Conservation (phyloP, 257 asterid species). For the Ehretia macrophylla region DNA sequence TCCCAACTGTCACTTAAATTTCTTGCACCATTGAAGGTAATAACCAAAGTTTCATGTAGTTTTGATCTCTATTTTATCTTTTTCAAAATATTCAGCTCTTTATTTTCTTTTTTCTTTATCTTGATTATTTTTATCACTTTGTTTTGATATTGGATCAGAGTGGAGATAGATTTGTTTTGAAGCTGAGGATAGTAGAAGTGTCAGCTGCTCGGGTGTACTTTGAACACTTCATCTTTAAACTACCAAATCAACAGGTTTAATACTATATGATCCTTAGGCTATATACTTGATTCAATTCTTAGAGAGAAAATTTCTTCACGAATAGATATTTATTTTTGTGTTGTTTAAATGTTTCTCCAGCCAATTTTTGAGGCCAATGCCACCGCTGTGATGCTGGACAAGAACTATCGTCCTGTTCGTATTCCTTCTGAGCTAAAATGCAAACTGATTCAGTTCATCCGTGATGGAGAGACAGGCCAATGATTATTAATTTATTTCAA, state of each 20-base stretch:
- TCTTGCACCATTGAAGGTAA: constrained; percentile 76
- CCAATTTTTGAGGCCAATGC: constrained; percentile 2
- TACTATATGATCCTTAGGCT: too few species aligned
- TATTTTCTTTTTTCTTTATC: too few species aligned
- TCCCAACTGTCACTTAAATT: constrained; percentile 76
- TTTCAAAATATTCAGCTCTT: too few species aligned
- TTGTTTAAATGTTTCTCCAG: not conserved
- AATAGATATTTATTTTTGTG: too few species aligned
- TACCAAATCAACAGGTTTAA: constrained; percentile 65
- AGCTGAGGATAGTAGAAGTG: constrained; percentile 52
- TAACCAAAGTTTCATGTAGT: too few species aligned
- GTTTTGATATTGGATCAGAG: too few species aligned
- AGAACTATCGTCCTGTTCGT: constrained; percentile 2
- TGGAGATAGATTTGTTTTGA: constrained; percentile 71
- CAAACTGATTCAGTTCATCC: not conserved
- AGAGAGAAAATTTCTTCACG: too few species aligned
- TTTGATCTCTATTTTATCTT: too few species aligned
- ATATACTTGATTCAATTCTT: too few species aligned
- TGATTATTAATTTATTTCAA: too few species aligned
- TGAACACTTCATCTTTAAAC: constrained; percentile 71
- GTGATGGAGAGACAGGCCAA: not conserved
- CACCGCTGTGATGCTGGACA: constrained; percentile 1
- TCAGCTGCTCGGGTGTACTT: constrained; percentile 73
- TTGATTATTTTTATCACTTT: too few species aligned
- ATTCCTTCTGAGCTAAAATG: not conserved